phyloP scores from a whole-genome alignment of 2,329 filamentous ascomycete genomes.

The Pseudocercospora musae region DNA sequence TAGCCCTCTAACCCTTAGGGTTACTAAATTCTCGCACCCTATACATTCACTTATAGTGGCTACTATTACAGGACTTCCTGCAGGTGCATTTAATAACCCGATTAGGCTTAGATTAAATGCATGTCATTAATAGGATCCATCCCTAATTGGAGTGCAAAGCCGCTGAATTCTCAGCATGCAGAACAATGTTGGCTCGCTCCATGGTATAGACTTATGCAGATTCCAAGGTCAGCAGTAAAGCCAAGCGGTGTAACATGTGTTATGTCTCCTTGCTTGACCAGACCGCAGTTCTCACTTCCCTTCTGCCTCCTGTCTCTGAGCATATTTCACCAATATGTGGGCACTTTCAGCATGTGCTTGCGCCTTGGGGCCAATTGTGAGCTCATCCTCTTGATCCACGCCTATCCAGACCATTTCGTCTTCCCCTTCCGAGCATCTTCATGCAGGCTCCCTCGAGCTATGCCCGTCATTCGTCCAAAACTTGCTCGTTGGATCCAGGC shows the following conservation, averaged over 20 bases:
- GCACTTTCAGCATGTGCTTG: background rate
- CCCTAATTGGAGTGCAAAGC: background rate
- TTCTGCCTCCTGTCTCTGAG: background rate
- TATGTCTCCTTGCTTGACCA: background rate
- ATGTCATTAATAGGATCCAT: too few species aligned
- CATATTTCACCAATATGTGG: background rate
- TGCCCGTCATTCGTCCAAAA: constrained; percentile 10
- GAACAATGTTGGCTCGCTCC: background rate
- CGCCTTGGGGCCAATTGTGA: background rate
- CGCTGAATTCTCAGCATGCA: background rate
- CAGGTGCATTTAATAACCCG: too few species aligned
- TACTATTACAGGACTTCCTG: too few species aligned
- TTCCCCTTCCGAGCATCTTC: background rate
- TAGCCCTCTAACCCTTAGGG: too few species aligned
- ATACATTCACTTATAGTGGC: too few species aligned
- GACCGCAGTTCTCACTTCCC: background rate
- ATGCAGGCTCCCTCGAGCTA: background rate
- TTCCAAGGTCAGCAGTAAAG: background rate
- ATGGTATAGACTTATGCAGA: background rate
- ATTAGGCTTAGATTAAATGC: too few species aligned
- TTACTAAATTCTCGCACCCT: too few species aligned
- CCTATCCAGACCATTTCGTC: background rate
- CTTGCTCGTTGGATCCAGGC: constrained; percentile 9
- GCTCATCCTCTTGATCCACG: background rate
- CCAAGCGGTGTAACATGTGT: background rate